Base-by-base conservation (phyloP, 2,329 filamentous ascomycete genomes). In the Colletotrichum navitas region DNA sequence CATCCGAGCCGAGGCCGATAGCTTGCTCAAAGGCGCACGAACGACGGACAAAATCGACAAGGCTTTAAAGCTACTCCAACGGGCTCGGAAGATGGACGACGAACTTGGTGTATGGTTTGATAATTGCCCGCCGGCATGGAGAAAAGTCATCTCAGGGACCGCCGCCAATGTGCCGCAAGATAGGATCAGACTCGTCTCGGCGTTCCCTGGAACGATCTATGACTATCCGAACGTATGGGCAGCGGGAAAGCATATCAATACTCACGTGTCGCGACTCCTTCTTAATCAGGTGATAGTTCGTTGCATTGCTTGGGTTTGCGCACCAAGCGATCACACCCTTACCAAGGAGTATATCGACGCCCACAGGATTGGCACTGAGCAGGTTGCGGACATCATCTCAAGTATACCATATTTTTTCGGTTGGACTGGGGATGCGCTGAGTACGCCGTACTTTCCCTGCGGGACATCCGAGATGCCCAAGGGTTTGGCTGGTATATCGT, bases 201-300 rank as follows among this genome's bases (percentile, higher is more conserved):
- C 74, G 18, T 77, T 74, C n/a, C 76, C 76, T 0, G 74, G 74
- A 5, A 66, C 71, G 0, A 55, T 77, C 10, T 75, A 68, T 49
- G 68, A 71, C 8, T 77, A 74, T 43, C 74, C 75, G 12, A 74
- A 76, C 49, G 69, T 77, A 11, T 76, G 75, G 75, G 74, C 75
- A 4, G 76, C 76, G 7, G 75, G 74, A 5, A 77, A 77, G 56
- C 74, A 76, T 24, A 73, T 77, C 49, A 77, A 75, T 52, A 75
- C 74, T 12, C 73, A 76, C 52, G 75, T 76, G 2, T 74, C 72
- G 10, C 68, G 75, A 21, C 68, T 77, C 24, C 54, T 77, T 14
- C 74, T 77, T 3, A 72, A 75, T 1, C 73, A 75, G 18, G 74
- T 76, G 47, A 63, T 75, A 32, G 68, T 73, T 10, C 72, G 76